Percentiles rank a stretch among this genome's conserved stretches.
Evolutionary conservation across 257 asterid species (phyloP).

Genomic region (Fraxinus anomala): DNA sequence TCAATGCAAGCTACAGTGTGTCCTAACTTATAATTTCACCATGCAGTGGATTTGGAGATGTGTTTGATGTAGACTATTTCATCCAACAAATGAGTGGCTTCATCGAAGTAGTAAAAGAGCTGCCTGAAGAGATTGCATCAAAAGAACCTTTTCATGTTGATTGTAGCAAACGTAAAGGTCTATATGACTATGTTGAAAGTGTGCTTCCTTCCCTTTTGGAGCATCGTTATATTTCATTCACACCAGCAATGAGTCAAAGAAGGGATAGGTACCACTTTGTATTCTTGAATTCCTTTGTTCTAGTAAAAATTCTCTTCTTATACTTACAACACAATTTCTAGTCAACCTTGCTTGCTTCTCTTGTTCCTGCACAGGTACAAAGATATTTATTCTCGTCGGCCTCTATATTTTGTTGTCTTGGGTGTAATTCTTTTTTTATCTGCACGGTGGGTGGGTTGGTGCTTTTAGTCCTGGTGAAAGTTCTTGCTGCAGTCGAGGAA

Average conservation of each 20-base stretch:
- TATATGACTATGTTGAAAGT: conserved; percentile 81
- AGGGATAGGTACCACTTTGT: conserved; percentile 72
- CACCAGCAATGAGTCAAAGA: conserved; percentile 98
- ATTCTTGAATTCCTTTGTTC: neutral
- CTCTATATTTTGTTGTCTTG: neutral
- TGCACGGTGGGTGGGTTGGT: neutral
- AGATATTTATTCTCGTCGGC: neutral
- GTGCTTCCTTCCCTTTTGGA: conserved; percentile 87
- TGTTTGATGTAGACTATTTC: conserved; percentile 90
- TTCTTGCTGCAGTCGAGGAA: neutral
- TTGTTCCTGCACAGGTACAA: neutral
- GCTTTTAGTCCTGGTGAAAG: neutral
- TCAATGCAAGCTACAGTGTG: neutral
- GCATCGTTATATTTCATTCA: conserved; percentile 79
- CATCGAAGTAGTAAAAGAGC: conserved; percentile 70
- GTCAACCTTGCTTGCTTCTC: neutral
- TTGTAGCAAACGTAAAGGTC: conserved; percentile 96
- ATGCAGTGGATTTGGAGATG: conserved; percentile 88
- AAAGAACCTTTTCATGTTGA: conserved; percentile 91
- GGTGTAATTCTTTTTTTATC: neutral
- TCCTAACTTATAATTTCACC: conserved; percentile 26
- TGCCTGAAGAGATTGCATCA: conserved; percentile 79
- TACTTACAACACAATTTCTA: neutral
- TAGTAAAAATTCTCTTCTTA: neutral
- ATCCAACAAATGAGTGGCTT: conserved; percentile 78